Percentiles rank a stretch among this genome's conserved stretches.
These are phyloP conservation scores for Cicer bijugum DNA, from an alignment of 306 rosid genomes.

Conservation along the genomic window DNA sequence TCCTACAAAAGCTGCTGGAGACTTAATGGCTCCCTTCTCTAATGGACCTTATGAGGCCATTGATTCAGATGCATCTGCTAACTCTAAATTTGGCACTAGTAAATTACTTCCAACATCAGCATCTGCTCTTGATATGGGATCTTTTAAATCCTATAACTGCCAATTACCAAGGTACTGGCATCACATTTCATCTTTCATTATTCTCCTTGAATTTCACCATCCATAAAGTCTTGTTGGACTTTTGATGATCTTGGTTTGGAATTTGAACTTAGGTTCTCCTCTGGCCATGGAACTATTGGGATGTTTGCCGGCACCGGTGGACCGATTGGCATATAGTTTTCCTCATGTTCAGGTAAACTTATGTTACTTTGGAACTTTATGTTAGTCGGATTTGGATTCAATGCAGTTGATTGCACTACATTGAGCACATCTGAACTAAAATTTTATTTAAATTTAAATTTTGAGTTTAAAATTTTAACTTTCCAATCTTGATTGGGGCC, in stretches of 20 bases:
- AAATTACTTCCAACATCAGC: slow-evolving; percentile 54
- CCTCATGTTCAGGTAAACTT: slow-evolving; percentile 46
- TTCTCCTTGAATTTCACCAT: slow-evolving; percentile 23
- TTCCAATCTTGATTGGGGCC: too few species aligned
- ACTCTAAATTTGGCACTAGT: slow-evolving; percentile 56
- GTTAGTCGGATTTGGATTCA: too few species aligned
- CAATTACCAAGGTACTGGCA: slow-evolving; percentile 81
- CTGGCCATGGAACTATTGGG: slow-evolving; percentile 83
- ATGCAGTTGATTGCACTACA: too few species aligned
- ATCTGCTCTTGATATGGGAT: slow-evolving; percentile 71
- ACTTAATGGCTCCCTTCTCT: slow-evolving; percentile 55
- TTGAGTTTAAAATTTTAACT: too few species aligned
- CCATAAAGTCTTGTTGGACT: slow-evolving; percentile 13
- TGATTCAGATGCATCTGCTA: slow-evolving; percentile 51
- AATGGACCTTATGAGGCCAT: slow-evolving; percentile 53
- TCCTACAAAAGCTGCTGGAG: slow-evolving; percentile 73
- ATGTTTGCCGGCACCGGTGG: slow-evolving; percentile 85
- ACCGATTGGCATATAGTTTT: slow-evolving; percentile 82
- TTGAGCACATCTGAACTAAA: too few species aligned
- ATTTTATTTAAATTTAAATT: too few species aligned
- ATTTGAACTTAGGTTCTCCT: slow-evolving; percentile 65
- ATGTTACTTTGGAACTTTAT: slow-evolving; percentile 7
- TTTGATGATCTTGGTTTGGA: background rate
- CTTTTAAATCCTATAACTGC: slow-evolving; percentile 86
- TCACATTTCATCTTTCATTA: background rate